Base-by-base conservation (phyloP, 2,329 filamentous ascomycete genomes). In the Dothideomycetes sp. region DNA sequence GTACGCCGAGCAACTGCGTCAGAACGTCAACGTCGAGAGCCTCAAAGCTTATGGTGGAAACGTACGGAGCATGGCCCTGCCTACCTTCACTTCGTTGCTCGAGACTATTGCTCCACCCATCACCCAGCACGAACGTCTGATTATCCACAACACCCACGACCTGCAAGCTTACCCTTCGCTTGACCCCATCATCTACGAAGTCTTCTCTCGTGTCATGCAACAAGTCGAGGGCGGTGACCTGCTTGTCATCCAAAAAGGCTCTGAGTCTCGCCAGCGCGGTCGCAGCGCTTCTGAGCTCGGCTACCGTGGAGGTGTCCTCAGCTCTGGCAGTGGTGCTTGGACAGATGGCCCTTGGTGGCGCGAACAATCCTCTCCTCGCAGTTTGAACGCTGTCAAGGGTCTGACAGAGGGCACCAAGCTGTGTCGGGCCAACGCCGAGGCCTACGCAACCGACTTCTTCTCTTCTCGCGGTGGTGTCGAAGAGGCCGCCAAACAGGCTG, bases 321-420 rank as follows among this genome's bases (percentile, higher is more conserved):
- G 58, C 12, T 35, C 39, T 37, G 68, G 67, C 13, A 66, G 69
- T 19, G 71, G 74, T 25, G 82, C 83, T 47, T 98, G 91, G 88
- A 82, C 79, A 33, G 89, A 96, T 53, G 91, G 91, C 0, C 91
- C 91, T 3, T 98, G 91, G 91, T 98, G 91, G 89, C 78, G 88
- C 50, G 79, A 79, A 60, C 52, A 53, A 8, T 41, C 40, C 10
- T 70, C 66, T 34, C 74, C 80, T 42, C 80, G 91, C 43, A 84
- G 85, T 52, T 70, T 96, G 6, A 84, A 85, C 38, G 68, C 82
- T 2, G 81, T 96, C 35, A 80, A 79, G 48, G 89, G 91, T 10
- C 64, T 91, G 1, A 72, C 80, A 10, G 89, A 94, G 60, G 91
- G 85, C 44, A 93, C 86, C 15, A 94, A 96, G 64, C 78, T 98